Evolutionary conservation across 1,284 basidiomycete species (phyloP).

Genomic region (Boletus hoseneyae): DNA sequence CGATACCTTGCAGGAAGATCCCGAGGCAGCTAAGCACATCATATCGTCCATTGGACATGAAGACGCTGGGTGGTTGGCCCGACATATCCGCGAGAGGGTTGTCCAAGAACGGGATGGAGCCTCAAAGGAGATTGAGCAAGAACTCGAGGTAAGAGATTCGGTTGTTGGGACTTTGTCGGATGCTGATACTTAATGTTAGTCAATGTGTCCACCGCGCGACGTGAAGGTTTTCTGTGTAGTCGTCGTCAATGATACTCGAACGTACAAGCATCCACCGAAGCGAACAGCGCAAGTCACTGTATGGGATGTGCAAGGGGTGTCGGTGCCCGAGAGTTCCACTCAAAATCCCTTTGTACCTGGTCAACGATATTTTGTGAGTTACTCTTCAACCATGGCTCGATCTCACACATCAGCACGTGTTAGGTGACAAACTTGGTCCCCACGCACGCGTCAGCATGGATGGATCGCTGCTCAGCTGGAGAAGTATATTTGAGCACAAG

Average conservation of each 20-base stretch:
- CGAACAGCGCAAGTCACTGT: slow-evolving; percentile 76
- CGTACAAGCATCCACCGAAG: slow-evolving; percentile 45
- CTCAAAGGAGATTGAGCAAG: slow-evolving; percentile 61
- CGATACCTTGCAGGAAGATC: slow-evolving; percentile 57
- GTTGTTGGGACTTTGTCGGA: not conserved
- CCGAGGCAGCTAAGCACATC: slow-evolving; percentile 40
- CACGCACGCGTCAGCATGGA: slow-evolving; percentile 31
- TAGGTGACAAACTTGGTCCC: slow-evolving; percentile 33
- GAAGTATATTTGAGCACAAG: slow-evolving; percentile 31
- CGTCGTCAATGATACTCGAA: slow-evolving; percentile 68
- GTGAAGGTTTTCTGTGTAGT: slow-evolving; percentile 82
- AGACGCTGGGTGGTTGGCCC: slow-evolving; percentile 64
- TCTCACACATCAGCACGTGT: not conserved
- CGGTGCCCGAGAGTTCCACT: slow-evolving; percentile 47
- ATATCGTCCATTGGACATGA: slow-evolving; percentile 40
- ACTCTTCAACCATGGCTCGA: not conserved
- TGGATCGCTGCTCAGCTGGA: slow-evolving; percentile 23
- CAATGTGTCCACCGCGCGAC: slow-evolving; percentile 70
- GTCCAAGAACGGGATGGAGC: slow-evolving; percentile 49
- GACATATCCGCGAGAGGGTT: slow-evolving; percentile 50
- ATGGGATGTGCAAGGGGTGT: slow-evolving; percentile 71
- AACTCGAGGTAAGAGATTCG: slow-evolving; percentile 55
- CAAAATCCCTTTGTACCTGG: slow-evolving; percentile 61
- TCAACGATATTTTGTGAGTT: slow-evolving; percentile 63
- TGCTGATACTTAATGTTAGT: slow-evolving; percentile 38